A percentile compares a stretch with the other conserved stretches of the same genome.
phyloP scores from a whole-genome alignment of 2,329 filamentous ascomycete species.

The Xylaria sp. region DNA sequence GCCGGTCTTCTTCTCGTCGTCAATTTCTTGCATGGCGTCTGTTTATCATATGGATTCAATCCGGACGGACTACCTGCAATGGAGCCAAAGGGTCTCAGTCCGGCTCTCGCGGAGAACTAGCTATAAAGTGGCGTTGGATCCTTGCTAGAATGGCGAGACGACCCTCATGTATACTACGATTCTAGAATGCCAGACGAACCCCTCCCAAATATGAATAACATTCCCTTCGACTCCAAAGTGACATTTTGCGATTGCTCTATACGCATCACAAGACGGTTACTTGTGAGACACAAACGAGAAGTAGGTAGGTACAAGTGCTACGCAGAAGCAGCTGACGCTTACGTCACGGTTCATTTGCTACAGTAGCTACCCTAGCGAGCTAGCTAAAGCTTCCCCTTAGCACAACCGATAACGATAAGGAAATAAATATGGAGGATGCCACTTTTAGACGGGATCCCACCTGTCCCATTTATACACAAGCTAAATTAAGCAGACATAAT shows the following conservation, averaged over 20 bases:
- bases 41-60: constrained; percentile 11
- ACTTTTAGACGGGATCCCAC: background rate
- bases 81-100: background rate
- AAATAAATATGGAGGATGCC: too few relatives aligned
- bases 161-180: constrained; percentile 1
- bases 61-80: background rate
- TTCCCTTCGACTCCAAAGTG: background rate
- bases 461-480: too few relatives aligned
- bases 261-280: constrained; percentile 15
- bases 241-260: constrained; percentile 24
- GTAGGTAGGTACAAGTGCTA: background rate
- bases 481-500: too few relatives aligned
- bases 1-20: constrained; percentile 31
- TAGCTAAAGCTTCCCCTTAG: background rate
- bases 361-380: background rate
- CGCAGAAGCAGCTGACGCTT: constrained; percentile 20
- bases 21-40: constrained; percentile 27
- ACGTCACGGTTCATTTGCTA: constrained; percentile 17
- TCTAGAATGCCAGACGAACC: constrained; percentile 1
- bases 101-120: constrained; percentile 18
- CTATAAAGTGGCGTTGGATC: constrained; percentile 11
- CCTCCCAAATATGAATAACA: background rate
- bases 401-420: constrained; percentile 32
- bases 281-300: constrained; percentile 6
- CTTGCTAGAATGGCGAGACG: background rate